phyloP scores from a whole-genome alignment of 305 asterid species.

The Caryopteris hybrid region DNA sequence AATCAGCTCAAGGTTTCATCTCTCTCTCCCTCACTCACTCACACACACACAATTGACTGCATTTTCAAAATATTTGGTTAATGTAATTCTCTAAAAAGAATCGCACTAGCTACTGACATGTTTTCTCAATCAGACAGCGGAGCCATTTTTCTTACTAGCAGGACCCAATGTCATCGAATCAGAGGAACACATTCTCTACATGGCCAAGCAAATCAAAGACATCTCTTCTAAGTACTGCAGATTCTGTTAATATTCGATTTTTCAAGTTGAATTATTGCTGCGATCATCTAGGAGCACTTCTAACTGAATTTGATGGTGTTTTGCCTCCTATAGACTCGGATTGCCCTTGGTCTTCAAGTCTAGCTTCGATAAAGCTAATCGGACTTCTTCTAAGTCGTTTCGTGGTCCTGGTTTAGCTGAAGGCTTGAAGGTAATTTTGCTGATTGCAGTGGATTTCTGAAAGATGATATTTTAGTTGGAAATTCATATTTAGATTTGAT shows the following conservation, averaged over 20 bases:
- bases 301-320: neutral
- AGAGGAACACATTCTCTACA: slow-evolving; percentile 80
- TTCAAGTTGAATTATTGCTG: neutral
- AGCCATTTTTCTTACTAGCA: slow-evolving; percentile 80
- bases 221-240: slow-evolving; percentile 55
- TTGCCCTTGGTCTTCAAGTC: slow-evolving; percentile 75
- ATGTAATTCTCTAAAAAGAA: no score
- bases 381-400: slow-evolving; percentile 81
- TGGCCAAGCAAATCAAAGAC: slow-evolving; percentile 82
- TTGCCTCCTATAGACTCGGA: slow-evolving; percentile 51
- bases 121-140: slow-evolving; percentile 40
- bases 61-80: neutral
- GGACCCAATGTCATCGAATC: slow-evolving; percentile 98
- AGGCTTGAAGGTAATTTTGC: slow-evolving; percentile 60
- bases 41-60: no score
- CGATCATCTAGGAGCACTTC: neutral
- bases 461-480: neutral
- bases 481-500: neutral
- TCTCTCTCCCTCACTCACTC: neutral
- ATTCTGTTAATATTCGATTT: neutral
- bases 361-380: slow-evolving; percentile 82
- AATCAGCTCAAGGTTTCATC: slow-evolving; percentile 61
- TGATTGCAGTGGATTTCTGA: neutral
- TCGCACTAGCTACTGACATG: neutral
- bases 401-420: slow-evolving; percentile 80